These are phyloP conservation scores for Gautieria morchelliformis DNA, from an alignment of 768 basidiomycete species.

Conservation along the genomic window DNA sequence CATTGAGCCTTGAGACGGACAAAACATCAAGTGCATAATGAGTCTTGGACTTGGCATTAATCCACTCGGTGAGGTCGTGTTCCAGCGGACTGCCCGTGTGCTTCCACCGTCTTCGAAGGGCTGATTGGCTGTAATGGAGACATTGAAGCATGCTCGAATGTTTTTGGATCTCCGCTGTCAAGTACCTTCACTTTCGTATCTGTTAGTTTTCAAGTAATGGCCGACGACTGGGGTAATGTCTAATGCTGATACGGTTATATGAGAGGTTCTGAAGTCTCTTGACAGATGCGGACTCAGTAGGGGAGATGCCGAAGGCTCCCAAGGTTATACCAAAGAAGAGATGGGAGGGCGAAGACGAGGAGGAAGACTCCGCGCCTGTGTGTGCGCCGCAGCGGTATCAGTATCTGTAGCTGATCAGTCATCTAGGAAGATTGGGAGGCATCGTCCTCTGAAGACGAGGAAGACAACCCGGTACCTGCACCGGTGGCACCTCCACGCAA, in stretches of 20 bases:
- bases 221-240: constrained; percentile 6
- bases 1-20: neutral
- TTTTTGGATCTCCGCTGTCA: constrained; percentile 1
- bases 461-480: constrained; percentile 32
- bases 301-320: constrained; percentile 5
- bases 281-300: constrained; percentile 6
- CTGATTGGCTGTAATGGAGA: neutral
- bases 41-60: neutral
- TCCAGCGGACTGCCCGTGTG: neutral
- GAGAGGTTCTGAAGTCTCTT: neutral
- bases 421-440: constrained; percentile 91
- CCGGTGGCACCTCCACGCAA: constrained; percentile 71
- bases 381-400: constrained; percentile 22
- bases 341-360: constrained; percentile 91
- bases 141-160: neutral
- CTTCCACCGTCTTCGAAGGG: neutral
- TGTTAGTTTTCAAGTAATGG: neutral
- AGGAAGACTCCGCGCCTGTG: constrained; percentile 70
- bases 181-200: neutral
- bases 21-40: neutral
- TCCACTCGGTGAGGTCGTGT: neutral
- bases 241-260: neutral
- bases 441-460: constrained; percentile 54
- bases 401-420: neutral
- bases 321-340: constrained; percentile 38